These are phyloP conservation scores for Candida cerambycidarum DNA, from an alignment of 805 yeast genomes.

Conservation along the genomic window DNA sequence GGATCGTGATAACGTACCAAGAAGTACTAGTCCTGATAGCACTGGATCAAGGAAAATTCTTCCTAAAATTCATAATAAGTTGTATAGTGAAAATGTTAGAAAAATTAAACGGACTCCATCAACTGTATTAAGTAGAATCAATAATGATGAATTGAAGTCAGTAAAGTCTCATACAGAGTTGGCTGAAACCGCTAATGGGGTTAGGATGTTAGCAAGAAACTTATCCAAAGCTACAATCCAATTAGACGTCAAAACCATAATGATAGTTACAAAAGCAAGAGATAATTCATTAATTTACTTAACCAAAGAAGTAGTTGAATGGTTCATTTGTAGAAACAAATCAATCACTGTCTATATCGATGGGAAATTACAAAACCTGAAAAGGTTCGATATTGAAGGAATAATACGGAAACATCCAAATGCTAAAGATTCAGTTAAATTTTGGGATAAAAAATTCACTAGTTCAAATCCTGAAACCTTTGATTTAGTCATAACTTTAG, in stretches of 20 bases:
- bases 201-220: slow-evolving; percentile 71
- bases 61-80: slow-evolving; percentile 32
- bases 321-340: slow-evolving; percentile 52
- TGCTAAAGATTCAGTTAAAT: slow-evolving; percentile 49
- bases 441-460: slow-evolving; percentile 69
- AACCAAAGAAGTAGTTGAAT: slow-evolving; percentile 77
- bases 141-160: slow-evolving; percentile 46
- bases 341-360: slow-evolving; percentile 69
- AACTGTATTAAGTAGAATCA: slow-evolving; percentile 28
- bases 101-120: slow-evolving; percentile 18
- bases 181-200: slow-evolving; percentile 81
- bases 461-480: slow-evolving; percentile 38
- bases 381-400: slow-evolving; percentile 60
- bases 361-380: slow-evolving; percentile 56
- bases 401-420: slow-evolving; percentile 48
- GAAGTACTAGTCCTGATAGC: slow-evolving; percentile 17
- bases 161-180: slow-evolving; percentile 71
- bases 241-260: slow-evolving; percentile 64
- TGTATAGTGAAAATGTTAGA: slow-evolving; percentile 24
- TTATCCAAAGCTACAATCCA: slow-evolving; percentile 69
- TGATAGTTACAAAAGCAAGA: slow-evolving; percentile 88
- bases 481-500: slow-evolving; percentile 45
- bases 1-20: slow-evolving; percentile 10
- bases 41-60: slow-evolving; percentile 15
- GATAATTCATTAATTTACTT: slow-evolving; percentile 75